These are phyloP conservation scores for Aspergillus ibericus DNA, from an alignment of 2,329 filamentous ascomycete species.

Conservation along the genomic window DNA sequence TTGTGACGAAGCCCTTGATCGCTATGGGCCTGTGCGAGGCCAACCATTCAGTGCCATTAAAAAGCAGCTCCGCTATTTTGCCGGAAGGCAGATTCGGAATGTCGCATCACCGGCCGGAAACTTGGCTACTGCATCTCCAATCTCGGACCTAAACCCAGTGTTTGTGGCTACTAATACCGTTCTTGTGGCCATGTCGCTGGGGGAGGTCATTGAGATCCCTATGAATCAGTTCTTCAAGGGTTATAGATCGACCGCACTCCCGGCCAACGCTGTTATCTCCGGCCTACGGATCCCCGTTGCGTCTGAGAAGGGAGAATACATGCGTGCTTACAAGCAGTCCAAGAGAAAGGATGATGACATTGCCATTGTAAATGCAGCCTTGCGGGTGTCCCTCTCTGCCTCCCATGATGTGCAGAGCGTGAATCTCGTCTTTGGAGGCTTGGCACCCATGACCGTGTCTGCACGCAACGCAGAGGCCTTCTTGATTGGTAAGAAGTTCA, in stretches of 20 bases:
- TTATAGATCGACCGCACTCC: conserved; percentile 80
- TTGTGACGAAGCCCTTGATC: conserved; percentile 72
- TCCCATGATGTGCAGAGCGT: conserved; percentile 69
- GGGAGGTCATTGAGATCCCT: conserved; percentile 76
- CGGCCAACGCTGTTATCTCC: conserved; percentile 78
- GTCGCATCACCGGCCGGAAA: conserved; percentile 97
- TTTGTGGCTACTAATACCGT: conserved; percentile 84
- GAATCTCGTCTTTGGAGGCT: conserved; percentile 87
- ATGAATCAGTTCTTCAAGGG: conserved; percentile 92
- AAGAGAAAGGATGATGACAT: conserved; percentile 99
- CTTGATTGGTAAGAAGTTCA: conserved; percentile 74
- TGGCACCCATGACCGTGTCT: conserved; percentile 88
- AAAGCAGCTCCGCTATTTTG: conserved; percentile 93
- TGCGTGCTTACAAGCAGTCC: conserved; percentile 90
- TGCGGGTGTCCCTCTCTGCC: conserved; percentile 71
- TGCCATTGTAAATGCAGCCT: conserved; percentile 87
- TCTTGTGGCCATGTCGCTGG: conserved; percentile 74
- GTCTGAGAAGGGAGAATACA: conserved; percentile 72
- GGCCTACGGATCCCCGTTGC: conserved; percentile 82
- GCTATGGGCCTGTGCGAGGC: conserved; percentile 68
- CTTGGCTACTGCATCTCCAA: conserved; percentile 88
- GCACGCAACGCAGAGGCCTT: conserved; percentile 76
- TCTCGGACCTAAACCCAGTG: conserved; percentile 93
- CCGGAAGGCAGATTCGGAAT: conserved; percentile 91
- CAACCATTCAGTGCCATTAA: conserved; percentile 89